Percentiles rank a stretch among this genome's conserved stretches.
These are phyloP conservation scores for Melastoma malabathricum DNA, from an alignment of 345 rosid genomes.

Conservation along the genomic window DNA sequence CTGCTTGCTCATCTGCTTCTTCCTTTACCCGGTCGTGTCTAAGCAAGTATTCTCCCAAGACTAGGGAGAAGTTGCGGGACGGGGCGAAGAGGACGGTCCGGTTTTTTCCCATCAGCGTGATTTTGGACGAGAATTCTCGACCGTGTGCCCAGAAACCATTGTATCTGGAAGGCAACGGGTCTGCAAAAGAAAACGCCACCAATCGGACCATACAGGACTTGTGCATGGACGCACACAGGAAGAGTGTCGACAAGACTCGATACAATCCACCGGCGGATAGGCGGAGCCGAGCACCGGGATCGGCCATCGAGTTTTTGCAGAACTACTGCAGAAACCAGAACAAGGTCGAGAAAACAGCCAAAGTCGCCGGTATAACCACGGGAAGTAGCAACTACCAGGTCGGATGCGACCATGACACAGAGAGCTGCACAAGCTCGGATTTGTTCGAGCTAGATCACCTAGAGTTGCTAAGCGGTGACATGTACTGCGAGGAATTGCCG, in stretches of 20 bases:
- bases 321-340: conserved; percentile 24
- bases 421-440: conserved; percentile 44
- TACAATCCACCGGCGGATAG: conserved; percentile 13
- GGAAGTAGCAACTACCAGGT: conserved; percentile 1
- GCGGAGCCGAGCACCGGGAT: conserved; percentile 25
- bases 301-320: conserved; percentile 31
- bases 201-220: conserved; percentile 26
- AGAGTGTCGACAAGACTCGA: conserved; percentile 6
- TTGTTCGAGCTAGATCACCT: conserved; percentile 43
- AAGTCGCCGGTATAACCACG: background rate
- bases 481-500: conserved; percentile 46
- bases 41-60: conserved; percentile 43
- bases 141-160: conserved; percentile 40
- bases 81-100: conserved; percentile 51
- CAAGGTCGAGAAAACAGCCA: conserved; percentile 7
- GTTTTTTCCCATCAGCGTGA: conserved; percentile 57
- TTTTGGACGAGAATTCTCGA: conserved; percentile 41
- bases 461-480: conserved; percentile 5
- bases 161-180: conserved; percentile 10
- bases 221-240: conserved; percentile 12
- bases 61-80: conserved; percentile 33
- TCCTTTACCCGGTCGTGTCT: conserved; percentile 77
- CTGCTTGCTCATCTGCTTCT: conserved; percentile 66
- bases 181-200: conserved; percentile 4
- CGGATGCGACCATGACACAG: conserved; percentile 24